phyloP scores from a whole-genome alignment of 257 asterid genomes.

The Lavandula angustifolia region DNA sequence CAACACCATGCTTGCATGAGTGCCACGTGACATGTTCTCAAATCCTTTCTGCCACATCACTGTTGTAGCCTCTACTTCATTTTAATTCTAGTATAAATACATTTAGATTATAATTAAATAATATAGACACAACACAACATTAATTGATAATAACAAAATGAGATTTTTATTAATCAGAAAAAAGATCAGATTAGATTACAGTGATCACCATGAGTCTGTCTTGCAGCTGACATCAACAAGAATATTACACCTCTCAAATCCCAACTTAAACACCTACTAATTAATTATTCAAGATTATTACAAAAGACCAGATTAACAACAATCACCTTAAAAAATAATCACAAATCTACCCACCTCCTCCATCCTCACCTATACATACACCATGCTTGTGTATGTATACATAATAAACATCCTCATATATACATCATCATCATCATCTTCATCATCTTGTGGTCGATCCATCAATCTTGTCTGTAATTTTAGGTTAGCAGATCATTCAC shows the following conservation, averaged over 20 bases:
- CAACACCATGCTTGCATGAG: conserved; percentile 33
- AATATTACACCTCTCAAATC: conserved; percentile 18
- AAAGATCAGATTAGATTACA: conserved; percentile 13
- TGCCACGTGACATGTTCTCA: conserved; percentile 27
- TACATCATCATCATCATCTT: conserved; percentile 20
- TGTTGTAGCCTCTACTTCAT: background rate
- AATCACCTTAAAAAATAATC: conserved; percentile 34
- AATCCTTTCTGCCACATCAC: conserved; percentile 22
- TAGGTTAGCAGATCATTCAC: conserved; percentile 90
- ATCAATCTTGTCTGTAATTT: background rate
- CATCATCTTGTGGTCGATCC: conserved; percentile 17
- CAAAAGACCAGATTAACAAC: conserved; percentile 10
- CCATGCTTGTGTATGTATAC: conserved; percentile 20
- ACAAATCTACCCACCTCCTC: conserved; percentile 2
- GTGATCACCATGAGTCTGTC: conserved; percentile 7
- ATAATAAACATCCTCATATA: too few species aligned
- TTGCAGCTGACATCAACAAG: conserved; percentile 35
- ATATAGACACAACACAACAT: background rate
- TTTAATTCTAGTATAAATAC: too few species aligned
- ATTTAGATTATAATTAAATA: too few species aligned
- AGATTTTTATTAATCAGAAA: conserved; percentile 9
- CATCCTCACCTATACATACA: conserved; percentile 30
- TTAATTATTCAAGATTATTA: conserved; percentile 31
- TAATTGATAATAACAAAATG: too few species aligned
- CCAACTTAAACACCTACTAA: conserved; percentile 18